These are phyloP conservation scores for Penicillium sp. DNA, from an alignment of 2,329 filamentous ascomycete genomes.

Conservation along the genomic window DNA sequence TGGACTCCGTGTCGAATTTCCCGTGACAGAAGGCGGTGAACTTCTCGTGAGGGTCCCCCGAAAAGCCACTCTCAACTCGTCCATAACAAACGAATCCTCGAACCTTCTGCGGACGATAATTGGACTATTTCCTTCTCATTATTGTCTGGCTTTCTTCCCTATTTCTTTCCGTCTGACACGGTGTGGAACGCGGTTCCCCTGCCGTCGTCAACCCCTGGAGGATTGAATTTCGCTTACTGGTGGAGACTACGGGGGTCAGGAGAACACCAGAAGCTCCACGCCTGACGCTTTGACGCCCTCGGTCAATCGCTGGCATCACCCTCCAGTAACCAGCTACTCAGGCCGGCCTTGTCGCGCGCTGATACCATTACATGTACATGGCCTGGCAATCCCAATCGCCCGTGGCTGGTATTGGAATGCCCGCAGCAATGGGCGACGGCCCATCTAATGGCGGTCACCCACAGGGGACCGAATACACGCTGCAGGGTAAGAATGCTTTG, in stretches of 20 bases:
- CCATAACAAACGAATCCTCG: constrained; percentile 24
- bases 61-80: constrained; percentile 19
- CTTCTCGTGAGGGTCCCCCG: constrained; percentile 6
- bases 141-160: background rate
- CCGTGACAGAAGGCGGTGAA: constrained; percentile 19
- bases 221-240: constrained; percentile 18
- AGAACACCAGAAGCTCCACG: constrained; percentile 22
- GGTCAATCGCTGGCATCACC: constrained; percentile 1
- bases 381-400: constrained; percentile 69
- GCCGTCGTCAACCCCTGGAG: constrained; percentile 18
- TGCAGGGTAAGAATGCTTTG: constrained; percentile 58
- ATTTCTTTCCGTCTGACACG: constrained; percentile 9
- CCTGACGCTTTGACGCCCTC: constrained; percentile 4
- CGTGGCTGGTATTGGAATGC: constrained; percentile 56
- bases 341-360: background rate
- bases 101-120: constrained; percentile 11
- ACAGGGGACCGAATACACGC: constrained; percentile 68
- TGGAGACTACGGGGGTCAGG: constrained; percentile 24
- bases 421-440: constrained; percentile 46
- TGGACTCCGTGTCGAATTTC: constrained; percentile 1
- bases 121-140: constrained; percentile 10
- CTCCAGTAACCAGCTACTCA: background rate
- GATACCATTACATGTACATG: constrained; percentile 48
- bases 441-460: constrained; percentile 49
- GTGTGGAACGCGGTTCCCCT: constrained; percentile 19